Evolutionary conservation across 1,139 yeast genomes (phyloP).

Genomic region (Debaryomyces sp.): DNA sequence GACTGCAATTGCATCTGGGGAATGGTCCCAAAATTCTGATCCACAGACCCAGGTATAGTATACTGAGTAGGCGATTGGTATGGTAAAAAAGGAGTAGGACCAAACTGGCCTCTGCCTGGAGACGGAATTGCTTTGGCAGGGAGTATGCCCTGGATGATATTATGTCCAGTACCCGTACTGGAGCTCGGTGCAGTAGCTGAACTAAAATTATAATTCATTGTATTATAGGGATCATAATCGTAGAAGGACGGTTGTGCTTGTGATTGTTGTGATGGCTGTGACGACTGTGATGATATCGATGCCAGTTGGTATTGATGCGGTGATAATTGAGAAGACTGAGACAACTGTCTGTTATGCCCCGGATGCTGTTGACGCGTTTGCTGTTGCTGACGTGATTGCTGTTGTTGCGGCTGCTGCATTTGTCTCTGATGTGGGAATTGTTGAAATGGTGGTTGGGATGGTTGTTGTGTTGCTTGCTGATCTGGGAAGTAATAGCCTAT

Average conservation of each 20-base stretch:
- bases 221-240: conserved; percentile 6
- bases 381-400: conserved; percentile 4
- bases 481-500: conserved; percentile 32
- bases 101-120: neutral
- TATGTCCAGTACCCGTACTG: conserved; percentile 2
- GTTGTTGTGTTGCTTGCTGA: neutral
- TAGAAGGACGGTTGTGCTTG: conserved; percentile 1
- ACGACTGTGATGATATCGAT: conserved; percentile 6
- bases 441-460: conserved; percentile 3
- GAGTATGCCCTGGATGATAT: neutral
- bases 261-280: conserved; percentile 5
- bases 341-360: conserved; percentile 5
- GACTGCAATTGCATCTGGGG: neutral
- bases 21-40: neutral
- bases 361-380: conserved; percentile 8
- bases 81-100: neutral
- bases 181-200: conserved; percentile 5
- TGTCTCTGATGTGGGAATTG: conserved; percentile 9
- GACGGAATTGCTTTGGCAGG: neutral
- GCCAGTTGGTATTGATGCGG: conserved; percentile 13
- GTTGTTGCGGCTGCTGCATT: conserved; percentile 4
- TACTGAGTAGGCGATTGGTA: conserved; percentile 1
- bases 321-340: conserved; percentile 13
- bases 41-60: neutral
- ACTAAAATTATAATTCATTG: neutral